Evolutionary conservation across 2,329 filamentous ascomycete genomes (phyloP).

Genomic region (Beauveria sp.): DNA sequence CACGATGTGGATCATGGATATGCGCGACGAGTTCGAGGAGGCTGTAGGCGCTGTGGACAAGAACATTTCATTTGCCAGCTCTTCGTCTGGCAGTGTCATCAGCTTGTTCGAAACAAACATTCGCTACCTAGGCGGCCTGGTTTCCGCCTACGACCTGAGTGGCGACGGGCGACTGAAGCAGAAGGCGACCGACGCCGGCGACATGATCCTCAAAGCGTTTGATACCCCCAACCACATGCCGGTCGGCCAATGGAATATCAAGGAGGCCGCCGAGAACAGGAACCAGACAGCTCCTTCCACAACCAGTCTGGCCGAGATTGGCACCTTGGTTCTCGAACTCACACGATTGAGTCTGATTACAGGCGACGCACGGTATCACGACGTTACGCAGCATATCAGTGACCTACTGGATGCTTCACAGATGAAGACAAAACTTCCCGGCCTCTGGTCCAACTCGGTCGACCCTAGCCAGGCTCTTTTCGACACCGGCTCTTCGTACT

Average conservation of each 20-base stretch:
- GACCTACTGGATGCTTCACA: constrained; percentile 59
- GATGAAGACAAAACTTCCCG: constrained; percentile 58
- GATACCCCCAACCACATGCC: constrained; percentile 45
- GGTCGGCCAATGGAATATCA: constrained; percentile 21
- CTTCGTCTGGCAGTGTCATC: constrained; percentile 29
- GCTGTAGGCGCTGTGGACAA: constrained; percentile 40
- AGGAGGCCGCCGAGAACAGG: constrained; percentile 19
- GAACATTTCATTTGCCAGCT: constrained; percentile 43
- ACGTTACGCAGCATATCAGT: constrained; percentile 64
- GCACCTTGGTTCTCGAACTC: constrained; percentile 64
- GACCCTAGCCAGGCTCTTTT: constrained; percentile 45
- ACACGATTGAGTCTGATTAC: constrained; percentile 64
- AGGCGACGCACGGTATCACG: constrained; percentile 62
- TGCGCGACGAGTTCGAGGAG: constrained; percentile 47
- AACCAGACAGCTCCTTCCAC: constrained; percentile 13
- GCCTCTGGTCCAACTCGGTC: constrained; percentile 64
- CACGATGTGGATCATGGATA: constrained; percentile 54
- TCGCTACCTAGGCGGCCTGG: constrained; percentile 43
- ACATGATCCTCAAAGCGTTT: constrained; percentile 45
- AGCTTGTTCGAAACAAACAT: constrained; percentile 49
- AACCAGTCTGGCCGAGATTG: constrained; percentile 51
- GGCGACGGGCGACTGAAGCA: constrained; percentile 32
- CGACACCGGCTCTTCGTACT: constrained; percentile 31
- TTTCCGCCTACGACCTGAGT: constrained; percentile 43
- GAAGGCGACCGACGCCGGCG: constrained; percentile 43